Evolutionary conservation across 2,329 filamentous ascomycete species (phyloP).

Genomic region (Boeremia exigua): DNA sequence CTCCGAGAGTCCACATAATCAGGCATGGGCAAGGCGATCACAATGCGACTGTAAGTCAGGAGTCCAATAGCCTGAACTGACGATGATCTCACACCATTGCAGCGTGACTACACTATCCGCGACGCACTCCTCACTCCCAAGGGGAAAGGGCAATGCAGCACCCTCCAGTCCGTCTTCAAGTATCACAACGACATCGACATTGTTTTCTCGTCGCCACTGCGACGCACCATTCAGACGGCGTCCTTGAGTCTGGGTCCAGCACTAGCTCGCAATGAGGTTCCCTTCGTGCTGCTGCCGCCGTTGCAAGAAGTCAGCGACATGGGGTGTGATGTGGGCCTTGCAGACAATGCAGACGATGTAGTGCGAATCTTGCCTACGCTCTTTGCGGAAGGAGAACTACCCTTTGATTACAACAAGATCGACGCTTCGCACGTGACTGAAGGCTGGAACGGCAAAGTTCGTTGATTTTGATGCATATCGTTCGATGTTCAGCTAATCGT

Average conservation of each 20-base stretch:
- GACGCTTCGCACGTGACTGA: conserved; percentile 68
- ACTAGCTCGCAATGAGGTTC: conserved; percentile 40
- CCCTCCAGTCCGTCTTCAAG: conserved; percentile 69
- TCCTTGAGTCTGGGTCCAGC: conserved; percentile 69
- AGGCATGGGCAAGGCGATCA: conserved; percentile 79
- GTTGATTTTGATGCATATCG: not conserved
- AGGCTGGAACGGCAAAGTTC: conserved; percentile 74
- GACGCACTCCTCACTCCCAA: conserved; percentile 79
- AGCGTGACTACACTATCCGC: conserved; percentile 72
- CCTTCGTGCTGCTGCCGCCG: conserved; percentile 70
- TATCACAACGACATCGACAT: conserved; percentile 65
- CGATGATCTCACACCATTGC: conserved; percentile 52
- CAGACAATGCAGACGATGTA: conserved; percentile 55
- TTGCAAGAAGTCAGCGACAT: conserved; percentile 78
- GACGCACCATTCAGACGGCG: conserved; percentile 80
- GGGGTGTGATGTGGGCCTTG: conserved; percentile 75
- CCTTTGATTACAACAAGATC: conserved; percentile 55
- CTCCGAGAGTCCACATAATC: conserved; percentile 57
- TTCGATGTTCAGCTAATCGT: conserved; percentile 5
- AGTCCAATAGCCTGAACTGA: not conserved
- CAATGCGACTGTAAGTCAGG: conserved; percentile 59
- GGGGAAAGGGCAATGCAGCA: conserved; percentile 76
- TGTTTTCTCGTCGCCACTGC: conserved; percentile 79
- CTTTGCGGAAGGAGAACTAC: conserved; percentile 64
- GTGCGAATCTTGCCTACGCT: conserved; percentile 29